Base-by-base conservation (phyloP, 495 filamentous ascomycete genomes). In the Penicillium verhagenii region DNA sequence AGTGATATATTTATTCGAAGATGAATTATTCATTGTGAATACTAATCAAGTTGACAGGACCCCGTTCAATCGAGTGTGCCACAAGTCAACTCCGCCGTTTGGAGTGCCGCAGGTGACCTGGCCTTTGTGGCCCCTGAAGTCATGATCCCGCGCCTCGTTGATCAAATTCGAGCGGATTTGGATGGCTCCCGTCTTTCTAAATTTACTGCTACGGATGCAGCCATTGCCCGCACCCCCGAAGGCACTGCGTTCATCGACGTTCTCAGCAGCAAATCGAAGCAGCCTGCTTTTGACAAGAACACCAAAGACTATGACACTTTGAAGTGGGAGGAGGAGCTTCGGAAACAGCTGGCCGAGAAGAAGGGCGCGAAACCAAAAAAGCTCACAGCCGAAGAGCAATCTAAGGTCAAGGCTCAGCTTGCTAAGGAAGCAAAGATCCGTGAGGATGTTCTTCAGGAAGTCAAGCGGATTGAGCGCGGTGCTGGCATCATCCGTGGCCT, bases 301-400 rank as follows among this genome's bases (percentile, higher is more conserved):
- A 84, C 78, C 19, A 96, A 90, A 67, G 94, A 97, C 66, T 96
- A 96, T 56, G 89, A 97, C 61, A 96, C 90, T 1, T 65, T 96
- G 46, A 97, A 96, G 72, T 98, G 94, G 94, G 94, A 98, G 69
- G 86, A 89, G 62, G 94, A 97, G 52, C 80, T 97, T n/a, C 75
- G 92, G 44, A 81, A 83, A 29, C 91, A 97, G 62, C 73, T 98
- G 37, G 92, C 91, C 20, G 78, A 89, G 59, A 98, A 97, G 78
- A 94, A 91, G 72, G 95, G 95, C 3, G 82, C 89, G 35, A 85
- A 91, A 59, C 83, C 90, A 47, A 92, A 88, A 75, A 97, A 97
- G 71, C 83, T 97, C 28, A 93, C 89, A 0, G 71, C 87, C 0
- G 92, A 96, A 31, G 93, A 98, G 61, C 87, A 86, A 56, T 79